Percentiles rank a stretch among this genome's conserved stretches.
Evolutionary conservation across 75 land plant genomes (phyloP).

Genomic region (Pinus taeda): DNA sequence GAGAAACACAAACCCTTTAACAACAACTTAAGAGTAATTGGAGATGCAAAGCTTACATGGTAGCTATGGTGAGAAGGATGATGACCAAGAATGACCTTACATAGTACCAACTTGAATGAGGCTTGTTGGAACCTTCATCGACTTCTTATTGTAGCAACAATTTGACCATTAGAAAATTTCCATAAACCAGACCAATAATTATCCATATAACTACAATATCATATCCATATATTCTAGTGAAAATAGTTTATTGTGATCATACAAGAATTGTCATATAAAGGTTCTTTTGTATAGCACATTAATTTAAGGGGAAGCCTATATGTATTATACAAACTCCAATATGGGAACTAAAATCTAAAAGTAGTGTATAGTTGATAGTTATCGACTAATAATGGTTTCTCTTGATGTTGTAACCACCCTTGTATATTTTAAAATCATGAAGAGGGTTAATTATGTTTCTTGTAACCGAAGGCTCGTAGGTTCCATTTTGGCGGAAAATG

Average conservation of each 20-base stretch:
- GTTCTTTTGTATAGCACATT: constrained; percentile 6
- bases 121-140: constrained; percentile 8
- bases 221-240: constrained; percentile 67
- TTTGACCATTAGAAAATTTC: constrained; percentile 19
- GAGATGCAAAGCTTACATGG: constrained; percentile 46
- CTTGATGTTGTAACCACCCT: constrained; percentile 59
- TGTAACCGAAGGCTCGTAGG: constrained; percentile 2
- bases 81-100: constrained; percentile 34
- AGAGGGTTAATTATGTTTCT: constrained; percentile 49
- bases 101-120: constrained; percentile 19
- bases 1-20: no score
- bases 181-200: constrained; percentile 37
- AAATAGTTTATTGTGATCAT: constrained; percentile 45
- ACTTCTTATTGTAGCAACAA: constrained; percentile 19
- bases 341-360: background rate
- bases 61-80: constrained; percentile 39
- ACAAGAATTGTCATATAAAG: background rate
- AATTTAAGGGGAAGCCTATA: background rate
- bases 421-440: constrained; percentile 28
- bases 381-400: constrained; percentile 82
- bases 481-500: background rate
- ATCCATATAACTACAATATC: constrained; percentile 54
- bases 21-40: background rate
- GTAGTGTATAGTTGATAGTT: constrained; percentile 15
- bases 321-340: background rate